Conservation (phyloP, 2,329 filamentous ascomycete genomes). For the Fusarium setosum region DNA sequence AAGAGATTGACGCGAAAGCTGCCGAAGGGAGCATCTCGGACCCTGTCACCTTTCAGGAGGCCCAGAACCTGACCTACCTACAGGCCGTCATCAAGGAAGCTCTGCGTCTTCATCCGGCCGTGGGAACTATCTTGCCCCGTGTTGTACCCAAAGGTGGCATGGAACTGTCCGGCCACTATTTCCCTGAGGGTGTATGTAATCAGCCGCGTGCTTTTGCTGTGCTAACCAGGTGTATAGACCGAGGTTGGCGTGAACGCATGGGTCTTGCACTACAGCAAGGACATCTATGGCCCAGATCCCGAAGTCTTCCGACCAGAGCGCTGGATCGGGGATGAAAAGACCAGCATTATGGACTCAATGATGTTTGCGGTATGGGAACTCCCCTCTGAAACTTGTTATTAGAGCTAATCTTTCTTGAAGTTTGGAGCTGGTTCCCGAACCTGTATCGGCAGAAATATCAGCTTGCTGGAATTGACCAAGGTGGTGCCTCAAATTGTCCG, state of each 20-base stretch:
- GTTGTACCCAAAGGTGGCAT: conserved; percentile 4
- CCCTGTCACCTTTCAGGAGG: conserved; percentile 6
- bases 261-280: conserved; percentile 6
- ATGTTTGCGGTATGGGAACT: conserved; percentile 2
- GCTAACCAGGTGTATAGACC: not conserved
- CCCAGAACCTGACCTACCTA: conserved; percentile 2
- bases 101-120: conserved; percentile 6
- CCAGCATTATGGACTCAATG: conserved; percentile 8
- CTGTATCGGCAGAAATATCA: conserved; percentile 8
- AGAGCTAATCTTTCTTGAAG: not conserved
- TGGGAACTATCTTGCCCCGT: conserved; percentile 7
- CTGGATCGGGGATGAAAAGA: conserved; percentile 4
- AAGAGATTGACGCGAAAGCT: conserved; percentile 2
- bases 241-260: conserved; percentile 4
- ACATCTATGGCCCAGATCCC: conserved; percentile 4
- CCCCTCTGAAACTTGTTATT: too few species aligned
- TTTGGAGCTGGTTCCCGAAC: conserved; percentile 5
- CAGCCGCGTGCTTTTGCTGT: not conserved
- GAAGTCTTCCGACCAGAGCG: conserved; percentile 3
- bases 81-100: not conserved
- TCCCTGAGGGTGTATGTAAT: not conserved
- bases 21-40: conserved; percentile 1
- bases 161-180: conserved; percentile 2
- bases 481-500: conserved; percentile 3
- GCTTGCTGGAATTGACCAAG: not conserved